phyloP scores from a whole-genome alignment of 2,329 filamentous ascomycete genomes.

The Colletotrichum liriopes region DNA sequence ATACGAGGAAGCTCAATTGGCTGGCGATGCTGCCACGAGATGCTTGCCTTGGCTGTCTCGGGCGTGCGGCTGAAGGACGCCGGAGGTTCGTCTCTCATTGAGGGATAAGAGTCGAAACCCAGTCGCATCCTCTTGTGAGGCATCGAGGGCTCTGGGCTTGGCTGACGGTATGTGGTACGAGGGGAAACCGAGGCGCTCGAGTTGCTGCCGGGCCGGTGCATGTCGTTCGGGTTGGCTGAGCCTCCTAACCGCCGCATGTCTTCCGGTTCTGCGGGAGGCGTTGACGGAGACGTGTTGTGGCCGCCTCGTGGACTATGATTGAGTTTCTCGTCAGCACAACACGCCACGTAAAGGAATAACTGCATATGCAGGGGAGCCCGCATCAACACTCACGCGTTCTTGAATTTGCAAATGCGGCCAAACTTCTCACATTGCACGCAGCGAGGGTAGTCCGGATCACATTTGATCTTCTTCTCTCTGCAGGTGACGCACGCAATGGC shows the following conservation, averaged over 20 bases:
- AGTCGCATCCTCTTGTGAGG: slow-evolving; percentile 66
- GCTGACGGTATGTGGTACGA: slow-evolving; percentile 54
- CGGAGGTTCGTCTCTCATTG: slow-evolving; percentile 51
- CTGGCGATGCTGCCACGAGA: slow-evolving; percentile 56
- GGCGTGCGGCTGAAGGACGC: slow-evolving; percentile 51
- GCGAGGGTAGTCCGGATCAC: slow-evolving; percentile 88
- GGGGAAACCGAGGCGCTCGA: slow-evolving; percentile 67
- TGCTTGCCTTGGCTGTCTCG: slow-evolving; percentile 56
- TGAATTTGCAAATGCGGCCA: slow-evolving; percentile 86
- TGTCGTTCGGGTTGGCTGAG: slow-evolving; percentile 54
- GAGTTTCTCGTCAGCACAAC: slow-evolving; percentile 44
- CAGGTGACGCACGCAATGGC: slow-evolving; percentile 95
- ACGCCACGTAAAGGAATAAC: background rate
- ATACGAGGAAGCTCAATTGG: slow-evolving; percentile 62
- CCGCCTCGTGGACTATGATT: slow-evolving; percentile 68
- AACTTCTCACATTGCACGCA: slow-evolving; percentile 96
- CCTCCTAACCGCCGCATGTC: slow-evolving; percentile 56
- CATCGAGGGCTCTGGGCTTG: slow-evolving; percentile 50
- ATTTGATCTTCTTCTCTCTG: slow-evolving; percentile 98
- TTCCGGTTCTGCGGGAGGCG: slow-evolving; percentile 67
- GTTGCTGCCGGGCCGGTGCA: slow-evolving; percentile 58
- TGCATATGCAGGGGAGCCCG: background rate
- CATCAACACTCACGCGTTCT: slow-evolving; percentile 80
- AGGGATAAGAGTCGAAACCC: slow-evolving; percentile 63
- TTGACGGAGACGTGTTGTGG: slow-evolving; percentile 70